Evolutionary conservation across 352 stramenopile species (phyloP), one percentile per base, ranked within the genome.

Genomic region (Thraustochytrium sp.): DNA sequence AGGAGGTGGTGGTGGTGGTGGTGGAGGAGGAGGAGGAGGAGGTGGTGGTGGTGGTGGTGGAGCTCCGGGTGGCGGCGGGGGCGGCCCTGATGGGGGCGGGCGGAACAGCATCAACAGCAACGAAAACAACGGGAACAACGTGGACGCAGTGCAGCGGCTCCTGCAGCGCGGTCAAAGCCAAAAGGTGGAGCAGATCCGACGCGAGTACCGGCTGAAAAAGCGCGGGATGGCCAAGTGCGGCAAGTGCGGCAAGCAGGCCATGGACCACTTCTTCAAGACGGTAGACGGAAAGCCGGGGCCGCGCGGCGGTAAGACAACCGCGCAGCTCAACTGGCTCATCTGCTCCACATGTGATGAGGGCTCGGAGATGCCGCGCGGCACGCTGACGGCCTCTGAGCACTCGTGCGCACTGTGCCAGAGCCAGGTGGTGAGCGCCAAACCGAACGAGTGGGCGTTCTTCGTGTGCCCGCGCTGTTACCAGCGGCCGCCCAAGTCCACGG

Each of bases 381-480:
- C 9, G 13, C 21, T 51, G 23, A 34, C 29, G 16, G n/a, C 51
- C 26, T 18, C 61, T 21, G 74, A 82, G 9, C 49, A 82, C 38
- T 21, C n/a, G 23, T 82, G 74, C 38, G 23, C 21, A 23, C 13
- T 82, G 16, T 82, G 74, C 74, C 3, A 82, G 26, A 40, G n/a
- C 3, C 74, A 82, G 44, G 74, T 82, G 26, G 9, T 82, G 2
- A 73, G 65, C n/a, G 36, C 51, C 23, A 76, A 76, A 16, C 37
- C 62, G 0, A 36, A 36, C 4, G 62, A 75, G 37, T 75, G 37
- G 62, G 53, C 36, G 11, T 75, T 75, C 62, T 48, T 48, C 31
- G 74, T 82, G 13, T 82, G 74, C 61, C 74, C 74, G 34, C 37
- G 38, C 5, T 82, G 74, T 49, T 51, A 63, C 42, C 65, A 82